phyloP scores from a whole-genome alignment of 208 protist genomes.

The Porcisia deanei region DNA sequence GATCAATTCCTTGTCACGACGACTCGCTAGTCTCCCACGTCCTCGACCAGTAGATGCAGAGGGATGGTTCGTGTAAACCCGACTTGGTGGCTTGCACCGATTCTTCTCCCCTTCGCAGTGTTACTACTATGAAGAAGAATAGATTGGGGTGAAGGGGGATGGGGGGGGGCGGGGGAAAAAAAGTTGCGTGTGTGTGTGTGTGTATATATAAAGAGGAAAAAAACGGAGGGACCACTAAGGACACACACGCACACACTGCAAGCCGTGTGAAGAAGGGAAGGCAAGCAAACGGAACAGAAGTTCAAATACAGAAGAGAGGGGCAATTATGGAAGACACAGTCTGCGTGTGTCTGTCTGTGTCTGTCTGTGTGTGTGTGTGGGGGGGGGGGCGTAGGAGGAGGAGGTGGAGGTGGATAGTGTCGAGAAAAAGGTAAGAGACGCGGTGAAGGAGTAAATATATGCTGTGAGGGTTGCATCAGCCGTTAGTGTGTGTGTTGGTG shows the following conservation, averaged over 20 bases:
- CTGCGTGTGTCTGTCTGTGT: not conserved
- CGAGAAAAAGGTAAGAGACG: not conserved
- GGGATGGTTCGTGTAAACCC: too few species aligned
- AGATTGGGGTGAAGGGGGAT: too few species aligned
- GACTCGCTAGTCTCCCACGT: too few species aligned
- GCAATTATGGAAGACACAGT: not conserved
- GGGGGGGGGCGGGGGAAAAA: too few species aligned
- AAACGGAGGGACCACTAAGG: not conserved
- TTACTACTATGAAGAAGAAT: too few species aligned
- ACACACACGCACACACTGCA: not conserved
- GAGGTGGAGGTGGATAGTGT: not conserved
- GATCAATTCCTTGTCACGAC: too few species aligned
- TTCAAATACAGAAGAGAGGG: too few species aligned
- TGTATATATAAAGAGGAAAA: not conserved
- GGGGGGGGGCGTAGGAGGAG: not conserved
- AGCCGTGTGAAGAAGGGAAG: not conserved
- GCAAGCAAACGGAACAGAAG: too few species aligned
- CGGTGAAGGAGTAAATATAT: not conserved
- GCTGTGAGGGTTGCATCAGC: not conserved
- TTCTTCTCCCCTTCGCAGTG: too few species aligned
- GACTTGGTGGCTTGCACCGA: too few species aligned
- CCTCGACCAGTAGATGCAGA: too few species aligned
- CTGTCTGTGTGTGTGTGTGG: not conserved
- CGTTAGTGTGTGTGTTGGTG: not conserved
- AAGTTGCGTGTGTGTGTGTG: too few species aligned